Evolutionary conservation across 177 flowering plant genomes (phyloP).

Genomic region (Vitis hybrid): DNA sequence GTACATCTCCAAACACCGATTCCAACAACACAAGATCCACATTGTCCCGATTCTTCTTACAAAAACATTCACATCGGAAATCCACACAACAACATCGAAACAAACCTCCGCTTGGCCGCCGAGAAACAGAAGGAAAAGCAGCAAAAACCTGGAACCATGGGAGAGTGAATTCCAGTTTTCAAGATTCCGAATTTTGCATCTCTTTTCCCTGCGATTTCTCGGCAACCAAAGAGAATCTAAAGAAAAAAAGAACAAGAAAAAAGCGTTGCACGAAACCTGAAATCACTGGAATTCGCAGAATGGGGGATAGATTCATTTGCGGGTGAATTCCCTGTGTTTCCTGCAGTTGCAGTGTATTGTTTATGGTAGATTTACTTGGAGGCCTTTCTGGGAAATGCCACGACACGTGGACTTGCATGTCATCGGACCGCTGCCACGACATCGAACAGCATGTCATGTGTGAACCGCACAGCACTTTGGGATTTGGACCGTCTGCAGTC

Average conservation of each 20-base stretch:
- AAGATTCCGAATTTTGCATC: neutral
- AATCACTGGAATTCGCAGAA: neutral
- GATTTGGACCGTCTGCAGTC: no score
- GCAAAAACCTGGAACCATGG: neutral
- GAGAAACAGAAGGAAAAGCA: neutral
- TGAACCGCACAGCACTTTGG: no score
- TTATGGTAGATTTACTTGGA: neutral
- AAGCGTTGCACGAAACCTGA: neutral
- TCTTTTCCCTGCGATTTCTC: neutral
- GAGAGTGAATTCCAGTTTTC: no score
- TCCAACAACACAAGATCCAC: neutral
- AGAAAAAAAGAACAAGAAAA: neutral
- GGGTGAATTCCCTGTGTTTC: no score
- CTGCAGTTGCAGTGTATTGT: neutral
- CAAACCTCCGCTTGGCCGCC: neutral
- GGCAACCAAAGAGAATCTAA: neutral
- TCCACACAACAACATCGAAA: neutral
- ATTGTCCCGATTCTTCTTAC: neutral
- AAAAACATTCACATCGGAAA: neutral
- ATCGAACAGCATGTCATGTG: neutral
- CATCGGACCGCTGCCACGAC: conserved; percentile 13
- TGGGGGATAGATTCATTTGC: neutral
- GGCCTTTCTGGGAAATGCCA: neutral
- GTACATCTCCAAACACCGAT: no score
- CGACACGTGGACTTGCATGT: conserved; percentile 17